Evolutionary conservation across 2,329 filamentous ascomycete species (phyloP), one percentile per base, ranked within the genome.

Genomic region (Colletotrichum gigasporum): DNA sequence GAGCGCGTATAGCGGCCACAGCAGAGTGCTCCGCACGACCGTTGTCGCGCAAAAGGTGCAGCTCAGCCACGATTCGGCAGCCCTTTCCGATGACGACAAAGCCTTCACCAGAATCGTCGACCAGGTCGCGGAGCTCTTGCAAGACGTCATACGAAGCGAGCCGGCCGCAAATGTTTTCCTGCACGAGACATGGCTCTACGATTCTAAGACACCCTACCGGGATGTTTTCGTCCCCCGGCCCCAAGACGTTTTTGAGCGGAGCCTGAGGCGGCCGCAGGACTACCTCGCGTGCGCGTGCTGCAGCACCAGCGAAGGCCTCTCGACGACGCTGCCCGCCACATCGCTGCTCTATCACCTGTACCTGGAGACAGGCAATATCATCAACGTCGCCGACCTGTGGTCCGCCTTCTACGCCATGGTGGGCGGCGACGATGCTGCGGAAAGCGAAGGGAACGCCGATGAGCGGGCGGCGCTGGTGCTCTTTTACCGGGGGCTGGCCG

Each of bases 401-500:
- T 85, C 87, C 11, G 91, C 93, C 3, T 96, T 93, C 75, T 84
- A 86, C 68, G 86, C 86, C 14, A 85, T 91, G 28, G 79, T 91
- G 18, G 82, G 85, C 6, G 77, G 76, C 10, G 81, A 71, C 4
- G 68, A 74, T 3, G 74, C 22, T 3, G 74, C n/a, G 30, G 65
- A 44, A 10, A 60, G 45, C 18, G 70, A 81, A 78, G 12, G 78
- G 80, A 12, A 81, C 82, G 70, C 79, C 7, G 80, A 84, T 48
- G 86, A 89, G 74, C 80, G 86, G 68, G 83, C 82, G 47, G 85
- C 83, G 7, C 83, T 93, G 78, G 88, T 93, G 41, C 79, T 92
- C 63, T 99, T 98, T 78, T 97, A 97, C 76, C 86, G 89, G 65
- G 92, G 87, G 5, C 77, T 98, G 67, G 93, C 95, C 1, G 96